Evolutionary conservation across 345 rosid species (phyloP).

Genomic region (Euphorbia pulcherrima): DNA sequence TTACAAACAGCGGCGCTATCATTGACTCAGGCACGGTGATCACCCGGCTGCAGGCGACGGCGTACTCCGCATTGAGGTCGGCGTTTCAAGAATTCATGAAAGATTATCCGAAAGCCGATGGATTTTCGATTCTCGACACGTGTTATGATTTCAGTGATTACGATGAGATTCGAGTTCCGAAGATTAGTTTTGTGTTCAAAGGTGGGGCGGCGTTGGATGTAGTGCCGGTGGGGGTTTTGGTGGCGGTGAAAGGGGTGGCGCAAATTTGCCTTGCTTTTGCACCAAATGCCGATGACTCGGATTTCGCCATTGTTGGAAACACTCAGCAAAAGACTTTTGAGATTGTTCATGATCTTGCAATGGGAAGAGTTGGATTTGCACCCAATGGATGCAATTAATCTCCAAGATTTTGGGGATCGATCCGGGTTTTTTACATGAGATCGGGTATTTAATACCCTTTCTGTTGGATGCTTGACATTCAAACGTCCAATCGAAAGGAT

Average conservation of each 20-base stretch:
- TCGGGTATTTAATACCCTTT: too few relatives aligned
- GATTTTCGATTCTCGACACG: slow-evolving; percentile 21
- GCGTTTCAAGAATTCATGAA: slow-evolving; percentile 20
- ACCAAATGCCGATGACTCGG: not conserved
- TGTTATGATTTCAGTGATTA: slow-evolving; percentile 27
- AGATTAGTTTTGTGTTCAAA: not conserved
- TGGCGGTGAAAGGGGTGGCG: not conserved
- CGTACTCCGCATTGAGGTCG: slow-evolving; percentile 12
- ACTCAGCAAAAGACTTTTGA: slow-evolving; percentile 6
- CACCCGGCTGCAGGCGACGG: slow-evolving; percentile 30
- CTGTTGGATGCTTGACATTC: too few relatives aligned
- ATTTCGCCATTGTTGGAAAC: slow-evolving; percentile 10
- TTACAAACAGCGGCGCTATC: slow-evolving; percentile 1
- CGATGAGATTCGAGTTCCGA: not conserved
- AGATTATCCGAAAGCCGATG: slow-evolving; percentile 12
- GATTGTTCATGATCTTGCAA: slow-evolving; percentile 6
- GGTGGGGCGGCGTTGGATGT: slow-evolving; percentile 7
- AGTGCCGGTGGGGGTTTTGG: not conserved
- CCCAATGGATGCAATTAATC: not conserved
- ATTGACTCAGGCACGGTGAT: slow-evolving; percentile 36
- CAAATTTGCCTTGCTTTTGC: slow-evolving; percentile 17
- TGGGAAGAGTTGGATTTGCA: slow-evolving; percentile 14
- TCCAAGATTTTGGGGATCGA: too few relatives aligned
- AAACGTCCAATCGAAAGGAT: too few relatives aligned
- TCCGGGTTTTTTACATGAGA: too few relatives aligned